Percentiles rank a stretch among this genome's conserved stretches.
Conservation (phyloP, 2,329 filamentous ascomycete species). For the Trichophyton equinum region DNA sequence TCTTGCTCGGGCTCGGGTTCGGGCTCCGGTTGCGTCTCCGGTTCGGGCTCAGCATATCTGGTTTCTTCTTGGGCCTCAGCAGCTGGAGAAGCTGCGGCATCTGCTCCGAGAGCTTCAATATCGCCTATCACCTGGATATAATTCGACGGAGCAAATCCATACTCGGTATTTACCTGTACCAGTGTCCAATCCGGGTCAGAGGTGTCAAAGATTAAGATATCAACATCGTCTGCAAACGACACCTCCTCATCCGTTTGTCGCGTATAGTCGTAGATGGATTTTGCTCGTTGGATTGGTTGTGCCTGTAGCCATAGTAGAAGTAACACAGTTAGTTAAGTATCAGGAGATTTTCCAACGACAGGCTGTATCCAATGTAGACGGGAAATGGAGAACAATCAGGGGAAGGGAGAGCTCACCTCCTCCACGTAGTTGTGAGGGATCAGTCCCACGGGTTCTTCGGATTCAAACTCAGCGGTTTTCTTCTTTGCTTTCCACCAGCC, state of each 20-base stretch:
- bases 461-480: slow-evolving; percentile 67
- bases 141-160: slow-evolving; percentile 88
- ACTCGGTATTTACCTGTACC: slow-evolving; percentile 72
- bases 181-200: slow-evolving; percentile 95
- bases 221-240: slow-evolving; percentile 81
- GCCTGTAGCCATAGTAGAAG: slow-evolving; percentile 37
- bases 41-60: slow-evolving; percentile 32
- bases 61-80: slow-evolving; percentile 13
- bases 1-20: slow-evolving; percentile 6
- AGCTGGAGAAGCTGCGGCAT: slow-evolving; percentile 25
- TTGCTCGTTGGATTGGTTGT: slow-evolving; percentile 55
- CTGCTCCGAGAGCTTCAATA: slow-evolving; percentile 24
- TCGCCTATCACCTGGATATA: slow-evolving; percentile 65
- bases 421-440: slow-evolving; percentile 93
- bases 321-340: background rate
- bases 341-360: background rate
- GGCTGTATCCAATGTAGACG: background rate
- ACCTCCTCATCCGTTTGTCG: slow-evolving; percentile 96
- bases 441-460: slow-evolving; percentile 80
- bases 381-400: background rate
- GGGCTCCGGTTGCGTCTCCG: slow-evolving; percentile 30
- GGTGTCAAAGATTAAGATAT: slow-evolving; percentile 73
- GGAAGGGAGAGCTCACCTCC: slow-evolving; percentile 49
- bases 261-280: slow-evolving; percentile 95
- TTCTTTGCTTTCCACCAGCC: slow-evolving; percentile 98